Percentiles rank a stretch among this genome's conserved stretches.
Evolutionary conservation across 2,329 filamentous ascomycete species (phyloP).

Genomic region (Calcarisporium arbuscula): DNA sequence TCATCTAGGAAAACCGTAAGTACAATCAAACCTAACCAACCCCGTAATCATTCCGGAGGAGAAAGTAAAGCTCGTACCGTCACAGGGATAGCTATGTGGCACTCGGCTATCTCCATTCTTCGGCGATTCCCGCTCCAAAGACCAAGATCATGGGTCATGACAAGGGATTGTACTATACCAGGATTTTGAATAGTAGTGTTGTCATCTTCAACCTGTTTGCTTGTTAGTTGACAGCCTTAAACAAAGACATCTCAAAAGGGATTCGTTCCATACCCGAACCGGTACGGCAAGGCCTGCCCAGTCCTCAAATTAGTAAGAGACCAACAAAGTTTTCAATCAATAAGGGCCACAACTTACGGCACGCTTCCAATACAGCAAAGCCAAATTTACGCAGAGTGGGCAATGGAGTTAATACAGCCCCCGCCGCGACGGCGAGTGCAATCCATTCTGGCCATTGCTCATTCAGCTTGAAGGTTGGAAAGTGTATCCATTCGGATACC

Average conservation of each 20-base stretch:
- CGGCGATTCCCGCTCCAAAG: constrained; percentile 49
- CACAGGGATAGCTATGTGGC: constrained; percentile 38
- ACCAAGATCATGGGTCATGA: constrained; percentile 43
- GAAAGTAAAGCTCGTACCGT: constrained; percentile 28
- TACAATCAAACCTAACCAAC: too few relatives aligned
- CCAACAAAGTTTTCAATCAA: constrained; percentile 2
- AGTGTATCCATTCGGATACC: constrained; percentile 55
- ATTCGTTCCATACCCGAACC: constrained; percentile 21
- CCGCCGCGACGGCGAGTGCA: constrained; percentile 52
- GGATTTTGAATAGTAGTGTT: constrained; percentile 40
- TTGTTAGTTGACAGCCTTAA: too few relatives aligned
- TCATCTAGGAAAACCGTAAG: constrained; percentile 34
- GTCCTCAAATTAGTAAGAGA: neutral
- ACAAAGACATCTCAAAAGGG: too few relatives aligned
- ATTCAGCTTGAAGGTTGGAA: constrained; percentile 51
- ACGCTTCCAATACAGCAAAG: constrained; percentile 46
- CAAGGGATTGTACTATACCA: constrained; percentile 42
- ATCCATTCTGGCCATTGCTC: constrained; percentile 53
- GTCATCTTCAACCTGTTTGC: constrained; percentile 39
- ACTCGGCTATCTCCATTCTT: constrained; percentile 52
- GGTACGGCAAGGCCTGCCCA: constrained; percentile 23
- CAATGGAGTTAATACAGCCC: constrained; percentile 52
- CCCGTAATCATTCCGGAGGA: neutral
- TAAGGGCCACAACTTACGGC: constrained; percentile 30
- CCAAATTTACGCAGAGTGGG: constrained; percentile 55